A percentile compares a stretch with the other conserved stretches of the same genome.
phyloP scores from a whole-genome alignment of 352 stramenopile genomes.

The Pythium biforme region DNA sequence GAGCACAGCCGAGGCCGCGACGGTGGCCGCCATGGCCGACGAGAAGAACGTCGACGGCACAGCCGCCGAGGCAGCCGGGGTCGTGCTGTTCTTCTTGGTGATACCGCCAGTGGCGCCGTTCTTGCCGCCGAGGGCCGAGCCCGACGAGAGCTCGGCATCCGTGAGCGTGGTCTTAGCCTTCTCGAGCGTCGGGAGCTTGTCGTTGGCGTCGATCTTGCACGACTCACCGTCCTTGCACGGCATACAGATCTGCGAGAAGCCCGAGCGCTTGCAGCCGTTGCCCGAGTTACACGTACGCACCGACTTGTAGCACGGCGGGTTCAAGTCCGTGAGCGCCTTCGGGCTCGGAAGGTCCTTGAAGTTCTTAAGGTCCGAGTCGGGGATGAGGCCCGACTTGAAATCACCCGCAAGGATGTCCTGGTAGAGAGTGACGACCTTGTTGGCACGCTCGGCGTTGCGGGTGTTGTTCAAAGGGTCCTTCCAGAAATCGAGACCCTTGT shows the following conservation, averaged over 20 bases:
- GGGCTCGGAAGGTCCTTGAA: constrained; percentile 53
- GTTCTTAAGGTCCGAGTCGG: constrained; percentile 27
- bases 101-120: constrained; percentile 13
- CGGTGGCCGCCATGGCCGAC: not conserved
- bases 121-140: constrained; percentile 21
- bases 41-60: not conserved
- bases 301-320: constrained; percentile 77
- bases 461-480: constrained; percentile 50
- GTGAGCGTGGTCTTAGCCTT: constrained; percentile 40
- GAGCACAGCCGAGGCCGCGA: constrained; percentile 3
- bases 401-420: constrained; percentile 29
- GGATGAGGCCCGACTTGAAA: constrained; percentile 47
- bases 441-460: constrained; percentile 49
- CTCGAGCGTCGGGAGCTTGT: constrained; percentile 52
- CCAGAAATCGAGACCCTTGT: constrained; percentile 60
- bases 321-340: constrained; percentile 41
- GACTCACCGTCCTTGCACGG: constrained; percentile 42
- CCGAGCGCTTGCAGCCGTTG: constrained; percentile 60
- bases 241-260: constrained; percentile 78
- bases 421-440: constrained; percentile 53
- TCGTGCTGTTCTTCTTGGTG: constrained; percentile 4
- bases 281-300: constrained; percentile 46
- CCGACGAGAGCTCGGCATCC: constrained; percentile 23
- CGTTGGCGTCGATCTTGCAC: constrained; percentile 42
- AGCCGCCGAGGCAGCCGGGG: not conserved